A percentile compares a stretch with the other conserved stretches of the same genome.
Evolutionary conservation across 2,329 filamentous ascomycete genomes (phyloP).

Genomic region (Rutstroemia sp.): DNA sequence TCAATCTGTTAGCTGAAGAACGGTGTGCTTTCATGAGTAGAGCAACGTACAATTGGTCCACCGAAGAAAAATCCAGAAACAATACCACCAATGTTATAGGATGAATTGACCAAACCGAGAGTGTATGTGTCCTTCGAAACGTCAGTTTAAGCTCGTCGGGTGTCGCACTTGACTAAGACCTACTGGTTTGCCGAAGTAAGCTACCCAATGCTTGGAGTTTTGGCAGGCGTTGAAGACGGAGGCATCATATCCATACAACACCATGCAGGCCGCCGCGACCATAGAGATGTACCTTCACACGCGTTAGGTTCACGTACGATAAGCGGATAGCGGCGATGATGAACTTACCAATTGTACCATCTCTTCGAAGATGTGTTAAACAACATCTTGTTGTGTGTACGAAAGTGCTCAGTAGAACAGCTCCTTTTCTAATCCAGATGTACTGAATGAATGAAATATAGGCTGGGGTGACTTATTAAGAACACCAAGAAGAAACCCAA

Average conservation of each 20-base stretch:
- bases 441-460: no score
- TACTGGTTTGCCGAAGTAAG: conserved; percentile 45
- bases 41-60: conserved; percentile 38
- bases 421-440: no score
- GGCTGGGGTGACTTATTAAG: no score
- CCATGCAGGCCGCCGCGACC: conserved; percentile 65
- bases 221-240: conserved; percentile 68
- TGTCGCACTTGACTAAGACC: background rate
- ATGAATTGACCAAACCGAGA: conserved; percentile 56
- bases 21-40: background rate
- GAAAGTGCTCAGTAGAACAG: background rate
- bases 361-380: conserved; percentile 3
- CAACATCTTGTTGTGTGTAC: background rate
- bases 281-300: conserved; percentile 55
- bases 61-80: conserved; percentile 61
- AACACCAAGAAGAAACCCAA: no score
- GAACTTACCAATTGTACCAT: conserved; percentile 9
- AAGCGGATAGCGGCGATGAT: background rate
- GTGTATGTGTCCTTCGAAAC: conserved; percentile 28
- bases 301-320: background rate
- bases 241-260: conserved; percentile 70
- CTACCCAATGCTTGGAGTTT: conserved; percentile 58
- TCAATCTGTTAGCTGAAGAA: background rate
- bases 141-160: background rate
- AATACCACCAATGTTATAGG: conserved; percentile 65